Conservation (phyloP, 805 yeast species). For the Debaryomyces hansenii region DNA sequence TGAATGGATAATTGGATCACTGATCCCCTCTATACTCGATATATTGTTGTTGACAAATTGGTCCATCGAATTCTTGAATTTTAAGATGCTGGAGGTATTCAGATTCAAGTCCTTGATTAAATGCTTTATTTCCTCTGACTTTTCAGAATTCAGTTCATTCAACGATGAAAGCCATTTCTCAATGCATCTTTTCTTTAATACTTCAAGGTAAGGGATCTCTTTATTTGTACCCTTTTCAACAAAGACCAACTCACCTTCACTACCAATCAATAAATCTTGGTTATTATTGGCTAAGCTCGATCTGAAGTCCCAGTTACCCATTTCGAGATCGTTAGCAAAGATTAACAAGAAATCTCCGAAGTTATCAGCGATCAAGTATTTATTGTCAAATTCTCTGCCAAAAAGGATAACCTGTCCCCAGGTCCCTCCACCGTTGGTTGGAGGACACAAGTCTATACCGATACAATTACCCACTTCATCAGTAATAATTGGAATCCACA, state of each 20-base stretch:
- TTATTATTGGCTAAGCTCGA: conserved; percentile 46
- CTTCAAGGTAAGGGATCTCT: conserved; percentile 43
- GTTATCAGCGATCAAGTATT: conserved; percentile 79
- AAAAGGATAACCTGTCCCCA: conserved; percentile 92
- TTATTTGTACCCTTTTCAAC: conserved; percentile 57
- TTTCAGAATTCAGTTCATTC: conserved; percentile 15
- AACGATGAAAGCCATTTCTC: conserved; percentile 33
- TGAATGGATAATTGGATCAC: background rate
- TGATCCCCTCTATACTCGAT: conserved; percentile 17
- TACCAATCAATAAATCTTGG: conserved; percentile 61
- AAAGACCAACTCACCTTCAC: conserved; percentile 72
- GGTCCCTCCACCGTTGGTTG: conserved; percentile 57
- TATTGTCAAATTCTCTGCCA: conserved; percentile 92
- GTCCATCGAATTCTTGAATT: conserved; percentile 27
- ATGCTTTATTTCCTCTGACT: conserved; percentile 8
- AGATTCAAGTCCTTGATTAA: conserved; percentile 19
- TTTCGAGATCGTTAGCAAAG: conserved; percentile 85
- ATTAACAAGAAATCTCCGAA: conserved; percentile 86
- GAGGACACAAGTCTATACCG: conserved; percentile 76
- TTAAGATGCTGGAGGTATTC: conserved; percentile 19
- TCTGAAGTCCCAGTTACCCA: conserved; percentile 74
- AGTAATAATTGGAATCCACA: conserved; percentile 89
- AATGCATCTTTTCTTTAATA: conserved; percentile 32
- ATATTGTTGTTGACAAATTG: conserved; percentile 31
- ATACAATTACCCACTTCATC: conserved; percentile 91